These are phyloP conservation scores for Aquilaria sinensis DNA, from an alignment of 345 rosid genomes.

Conservation along the genomic window DNA sequence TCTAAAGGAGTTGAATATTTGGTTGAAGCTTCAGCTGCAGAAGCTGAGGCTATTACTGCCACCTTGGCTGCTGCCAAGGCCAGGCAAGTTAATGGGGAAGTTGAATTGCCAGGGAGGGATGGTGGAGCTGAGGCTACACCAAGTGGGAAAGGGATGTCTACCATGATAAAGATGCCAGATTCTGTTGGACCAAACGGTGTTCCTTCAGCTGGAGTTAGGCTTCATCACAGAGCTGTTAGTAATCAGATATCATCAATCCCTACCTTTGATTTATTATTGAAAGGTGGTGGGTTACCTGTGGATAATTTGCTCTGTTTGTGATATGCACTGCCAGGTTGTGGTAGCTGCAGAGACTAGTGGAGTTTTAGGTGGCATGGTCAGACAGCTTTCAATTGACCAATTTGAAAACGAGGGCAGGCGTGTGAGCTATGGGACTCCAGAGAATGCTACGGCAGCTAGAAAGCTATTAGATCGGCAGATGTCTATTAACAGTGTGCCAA, in stretches of 20 bases:
- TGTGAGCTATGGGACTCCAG: constrained; percentile 85
- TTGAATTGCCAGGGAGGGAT: constrained; percentile 78
- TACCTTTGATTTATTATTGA: constrained; percentile 13
- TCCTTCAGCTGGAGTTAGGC: constrained; percentile 64
- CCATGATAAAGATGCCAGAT: constrained; percentile 57
- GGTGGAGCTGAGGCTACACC: constrained; percentile 80
- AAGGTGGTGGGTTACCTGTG: neutral
- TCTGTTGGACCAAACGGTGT: constrained; percentile 45
- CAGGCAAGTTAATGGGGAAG: constrained; percentile 79
- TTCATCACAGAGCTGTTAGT: constrained; percentile 89
- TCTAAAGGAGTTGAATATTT: constrained; percentile 83
- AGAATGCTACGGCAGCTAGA: constrained; percentile 87
- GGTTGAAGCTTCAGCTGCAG: constrained; percentile 92
- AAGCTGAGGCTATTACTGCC: constrained; percentile 92
- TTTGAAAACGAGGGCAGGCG: constrained; percentile 93
- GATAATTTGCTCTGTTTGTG: constrained; percentile 7
- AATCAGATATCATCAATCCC: constrained; percentile 10
- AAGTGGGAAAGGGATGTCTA: constrained; percentile 56
- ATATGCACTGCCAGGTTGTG: constrained; percentile 53
- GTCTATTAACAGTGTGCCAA: constrained; percentile 86
- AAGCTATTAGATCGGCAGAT: constrained; percentile 84
- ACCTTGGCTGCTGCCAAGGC: constrained; percentile 94
- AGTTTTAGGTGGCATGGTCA: constrained; percentile 87
- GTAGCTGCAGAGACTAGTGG: constrained; percentile 91
- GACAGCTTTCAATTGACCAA: constrained; percentile 88